Evolutionary conservation across 2,329 filamentous ascomycete species (phyloP), one percentile per base, ranked within the genome.

Genomic region (Aspergillus texensis): DNA sequence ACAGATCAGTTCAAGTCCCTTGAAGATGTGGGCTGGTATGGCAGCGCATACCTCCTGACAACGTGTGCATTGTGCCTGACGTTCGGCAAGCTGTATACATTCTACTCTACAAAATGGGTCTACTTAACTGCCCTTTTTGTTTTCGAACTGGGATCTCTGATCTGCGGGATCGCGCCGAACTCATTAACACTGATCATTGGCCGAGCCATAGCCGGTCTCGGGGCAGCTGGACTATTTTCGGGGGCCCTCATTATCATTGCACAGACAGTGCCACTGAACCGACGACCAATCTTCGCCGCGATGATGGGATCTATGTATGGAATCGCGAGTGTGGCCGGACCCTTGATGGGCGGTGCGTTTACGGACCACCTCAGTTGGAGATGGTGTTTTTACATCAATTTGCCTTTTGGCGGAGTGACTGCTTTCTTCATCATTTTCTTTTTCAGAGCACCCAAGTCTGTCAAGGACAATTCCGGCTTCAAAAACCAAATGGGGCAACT

Each of bases 11-110:
- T 84, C 67, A 71, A 82, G 41, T 79, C 80, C 4, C 72, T 82
- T 41, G 71, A 75, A 6, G 81, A 84, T 61, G 76, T 84, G 8
- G 80, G 80, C 36, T 84, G 82, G 82, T 84, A 84, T 64, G 79
- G 79, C 32, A 79, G 77, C 50, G 73, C 79, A 3, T 82, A 82
- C 64, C 70, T 82, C 9, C 70, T 84, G 26, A 81, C 80, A 1
- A 77, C 74, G 6, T 79, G 77, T 63, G 74, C 79, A 4, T 76
- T 82, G 60, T 77, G 78, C 41, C 69, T 82, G 21, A 71, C 77
- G 6, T 81, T 80, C 55, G 82, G 81, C 32, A 78, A 79, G 65
- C 61, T 82, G 1, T 82, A 81, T 69, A 79, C 74, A 0, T 78
- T 80, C 70, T 81, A 78, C 67, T 72, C 76, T 5, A 70, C 78